Evolutionary conservation across 345 rosid genomes (phyloP), one percentile per base, ranked within the genome.

Genomic region (Lumnitzera littorea): DNA sequence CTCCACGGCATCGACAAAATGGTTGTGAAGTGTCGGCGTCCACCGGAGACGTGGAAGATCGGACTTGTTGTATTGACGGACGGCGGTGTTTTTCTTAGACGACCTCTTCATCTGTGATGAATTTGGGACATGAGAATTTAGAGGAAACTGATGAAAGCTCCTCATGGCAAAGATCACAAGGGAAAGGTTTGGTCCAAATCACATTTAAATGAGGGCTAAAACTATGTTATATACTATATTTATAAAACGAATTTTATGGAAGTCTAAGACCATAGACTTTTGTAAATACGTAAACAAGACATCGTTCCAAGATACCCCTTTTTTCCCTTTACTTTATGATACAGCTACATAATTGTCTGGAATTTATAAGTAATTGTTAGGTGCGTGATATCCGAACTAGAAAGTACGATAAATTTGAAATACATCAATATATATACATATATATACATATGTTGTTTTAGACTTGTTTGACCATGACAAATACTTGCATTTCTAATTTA

Each of bases 11-110:
- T 60, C 68, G 50, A 71, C 41, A 53, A 80, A 80, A 51, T 51
- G 78, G 11, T 60, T 46, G 59, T 80, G 84, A 66, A 80, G 84
- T 62, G 69, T 77, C 11, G 74, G 72, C 47, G 79, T 71, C 84
- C 84, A 80, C 11, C 77, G 72, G 49, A 80, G 58, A 15, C 84
- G 84, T 0, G 82, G 81, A 55, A 51, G 48, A 17, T 77, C 62
- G 13, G 84, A 76, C 52, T 80, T 80, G 49, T 53, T 72, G 75
- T 80, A 80, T n/a, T 24, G 69, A 48, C 84, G 71, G 24, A 70
- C 67, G 53, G 62, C 62, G 4, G 51, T 48, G 53, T 58, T 59
- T 53, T 16, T 49, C 23, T 36, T 64, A 12, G 61, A 48, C 46
- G 15, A 52, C 23, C 56, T 60, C 78, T 62, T 66, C 56, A 49